Conservation (phyloP, 176 grass and related monocot species). For the Carex scoparia region DNA sequence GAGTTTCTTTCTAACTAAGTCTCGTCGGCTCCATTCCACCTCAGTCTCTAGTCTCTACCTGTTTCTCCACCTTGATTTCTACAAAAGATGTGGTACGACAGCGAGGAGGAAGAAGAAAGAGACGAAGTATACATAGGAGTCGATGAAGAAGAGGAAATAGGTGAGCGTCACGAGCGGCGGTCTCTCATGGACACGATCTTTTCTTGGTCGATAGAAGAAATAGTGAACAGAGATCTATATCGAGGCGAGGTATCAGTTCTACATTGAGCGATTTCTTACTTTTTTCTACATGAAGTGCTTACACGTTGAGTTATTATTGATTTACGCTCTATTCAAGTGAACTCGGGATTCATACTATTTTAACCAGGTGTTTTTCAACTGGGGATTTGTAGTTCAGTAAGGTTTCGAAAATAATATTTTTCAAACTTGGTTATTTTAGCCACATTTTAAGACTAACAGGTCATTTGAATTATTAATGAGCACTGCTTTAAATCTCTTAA, state of each 20-base stretch:
- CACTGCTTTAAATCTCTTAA: neutral
- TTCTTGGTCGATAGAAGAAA: constrained; percentile 61
- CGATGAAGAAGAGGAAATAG: constrained; percentile 10
- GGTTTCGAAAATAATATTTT: neutral
- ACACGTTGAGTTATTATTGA: constrained; percentile 20
- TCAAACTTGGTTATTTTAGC: neutral
- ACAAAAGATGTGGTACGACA: neutral
- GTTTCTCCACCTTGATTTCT: neutral
- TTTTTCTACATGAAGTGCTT: neutral
- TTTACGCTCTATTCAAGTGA: neutral
- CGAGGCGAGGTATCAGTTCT: constrained; percentile 39
- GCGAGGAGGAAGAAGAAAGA: constrained; percentile 25
- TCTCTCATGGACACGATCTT: constrained; percentile 48
- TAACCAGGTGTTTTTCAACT: too few species aligned
- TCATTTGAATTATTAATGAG: neutral
- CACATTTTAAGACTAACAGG: neutral
- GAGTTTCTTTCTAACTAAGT: neutral
- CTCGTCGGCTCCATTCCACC: neutral
- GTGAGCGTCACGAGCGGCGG: constrained; percentile 9
- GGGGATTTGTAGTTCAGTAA: too few species aligned
- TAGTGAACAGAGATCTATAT: constrained; percentile 54
- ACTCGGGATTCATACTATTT: too few species aligned
- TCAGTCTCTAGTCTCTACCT: neutral
- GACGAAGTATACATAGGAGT: constrained; percentile 16
- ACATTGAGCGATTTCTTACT: neutral